These are phyloP conservation scores for Fusarium verticillioides DNA, from an alignment of 2,329 filamentous ascomycete species.

Conservation along the genomic window DNA sequence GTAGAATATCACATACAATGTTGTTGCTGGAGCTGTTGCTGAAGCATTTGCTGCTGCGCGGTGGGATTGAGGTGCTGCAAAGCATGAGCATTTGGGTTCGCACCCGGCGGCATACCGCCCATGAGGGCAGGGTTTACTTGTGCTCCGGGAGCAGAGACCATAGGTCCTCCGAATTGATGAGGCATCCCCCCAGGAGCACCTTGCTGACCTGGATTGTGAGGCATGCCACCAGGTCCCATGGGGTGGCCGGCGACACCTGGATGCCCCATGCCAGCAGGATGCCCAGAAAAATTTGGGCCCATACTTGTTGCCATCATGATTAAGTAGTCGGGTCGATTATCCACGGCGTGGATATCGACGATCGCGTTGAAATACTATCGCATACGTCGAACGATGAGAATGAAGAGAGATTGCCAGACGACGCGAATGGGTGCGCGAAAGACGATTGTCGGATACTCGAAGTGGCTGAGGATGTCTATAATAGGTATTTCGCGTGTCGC, in stretches of 20 bases:
- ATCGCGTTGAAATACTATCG: constrained; percentile 56
- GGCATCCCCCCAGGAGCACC: constrained; percentile 74
- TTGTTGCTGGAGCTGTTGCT: constrained; percentile 58
- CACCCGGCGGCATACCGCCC: constrained; percentile 78
- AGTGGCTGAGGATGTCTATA: constrained; percentile 29
- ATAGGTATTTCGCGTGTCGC: constrained; percentile 45
- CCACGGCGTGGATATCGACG: constrained; percentile 71
- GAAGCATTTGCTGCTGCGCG: constrained; percentile 66
- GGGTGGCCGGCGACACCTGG: constrained; percentile 75
- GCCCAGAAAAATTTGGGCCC: constrained; percentile 71
- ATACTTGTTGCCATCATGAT: constrained; percentile 77
- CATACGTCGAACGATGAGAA: constrained; percentile 46
- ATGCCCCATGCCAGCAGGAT: constrained; percentile 77
- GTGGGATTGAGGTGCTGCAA: constrained; percentile 78
- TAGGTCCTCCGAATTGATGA: constrained; percentile 74
- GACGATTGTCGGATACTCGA: constrained; percentile 30
- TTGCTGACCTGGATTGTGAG: constrained; percentile 75
- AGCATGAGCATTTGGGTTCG: constrained; percentile 73
- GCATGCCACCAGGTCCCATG: constrained; percentile 67
- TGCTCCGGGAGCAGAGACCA: constrained; percentile 77
- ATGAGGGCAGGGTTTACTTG: constrained; percentile 82
- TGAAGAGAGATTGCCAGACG: constrained; percentile 5
- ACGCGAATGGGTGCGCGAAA: constrained; percentile 31
- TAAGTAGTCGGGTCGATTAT: constrained; percentile 57
- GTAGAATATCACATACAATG: constrained; percentile 47